phyloP scores from a whole-genome alignment of 192 early-diverging fungal genomes.

The Pilobolus umbonatus region DNA sequence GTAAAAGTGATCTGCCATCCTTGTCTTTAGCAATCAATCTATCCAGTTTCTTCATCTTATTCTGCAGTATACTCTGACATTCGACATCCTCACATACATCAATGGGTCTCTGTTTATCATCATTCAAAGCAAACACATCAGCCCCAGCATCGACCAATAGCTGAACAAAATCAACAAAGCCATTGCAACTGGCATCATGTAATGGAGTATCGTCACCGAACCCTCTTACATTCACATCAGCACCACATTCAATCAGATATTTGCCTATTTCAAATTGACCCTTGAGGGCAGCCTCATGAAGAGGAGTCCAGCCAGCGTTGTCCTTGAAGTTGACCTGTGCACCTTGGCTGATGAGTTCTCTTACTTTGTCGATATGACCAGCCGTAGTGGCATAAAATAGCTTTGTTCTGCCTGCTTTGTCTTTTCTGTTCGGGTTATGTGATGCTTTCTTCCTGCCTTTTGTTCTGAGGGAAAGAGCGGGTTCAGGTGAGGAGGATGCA shows the following conservation, averaged over 20 bases:
- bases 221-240: constrained; percentile 50
- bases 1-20: constrained; percentile 46
- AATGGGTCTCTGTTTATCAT: constrained; percentile 31
- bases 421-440: constrained; percentile 28
- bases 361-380: constrained; percentile 52
- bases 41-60: constrained; percentile 31
- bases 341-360: constrained; percentile 47
- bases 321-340: constrained; percentile 58
- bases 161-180: constrained; percentile 39
- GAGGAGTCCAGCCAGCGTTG: constrained; percentile 59
- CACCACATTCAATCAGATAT: constrained; percentile 49
- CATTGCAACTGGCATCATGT: constrained; percentile 54
- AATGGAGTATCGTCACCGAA: constrained; percentile 63
- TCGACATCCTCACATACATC: constrained; percentile 41
- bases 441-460: neutral
- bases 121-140: constrained; percentile 48
- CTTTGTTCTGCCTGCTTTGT: constrained; percentile 46
- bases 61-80: constrained; percentile 30
- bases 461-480: no score
- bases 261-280: constrained; percentile 43
- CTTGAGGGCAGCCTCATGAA: constrained; percentile 52
- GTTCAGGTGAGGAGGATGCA: no score
- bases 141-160: constrained; percentile 50
- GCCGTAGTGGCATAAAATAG: constrained; percentile 46
- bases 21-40: constrained; percentile 35